These are phyloP conservation scores for Colletotrichum sp. DNA, from an alignment of 2,329 filamentous ascomycete species.

Conservation along the genomic window DNA sequence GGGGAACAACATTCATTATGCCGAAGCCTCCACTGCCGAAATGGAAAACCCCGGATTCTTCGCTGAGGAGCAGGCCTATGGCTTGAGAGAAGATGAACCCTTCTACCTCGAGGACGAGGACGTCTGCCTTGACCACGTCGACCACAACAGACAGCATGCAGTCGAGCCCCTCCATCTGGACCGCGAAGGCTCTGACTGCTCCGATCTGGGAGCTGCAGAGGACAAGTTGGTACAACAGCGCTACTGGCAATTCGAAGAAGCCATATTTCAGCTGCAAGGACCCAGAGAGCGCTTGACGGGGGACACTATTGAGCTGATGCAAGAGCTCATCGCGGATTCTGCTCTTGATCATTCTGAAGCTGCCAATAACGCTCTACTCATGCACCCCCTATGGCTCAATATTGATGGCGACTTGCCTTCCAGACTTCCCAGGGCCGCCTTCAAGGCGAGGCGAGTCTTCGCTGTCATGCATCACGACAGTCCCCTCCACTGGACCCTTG, in stretches of 20 bases:
- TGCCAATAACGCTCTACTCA: not conserved
- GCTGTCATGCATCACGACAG: not conserved
- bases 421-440: constrained; percentile 41
- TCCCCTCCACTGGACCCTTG: not conserved
- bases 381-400: constrained; percentile 51
- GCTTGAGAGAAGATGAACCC: not conserved
- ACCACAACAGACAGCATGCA: not conserved
- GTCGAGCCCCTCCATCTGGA: not conserved
- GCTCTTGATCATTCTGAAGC: not conserved
- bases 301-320: not conserved
- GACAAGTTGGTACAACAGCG: not conserved
- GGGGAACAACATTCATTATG: not conserved
- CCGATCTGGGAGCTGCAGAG: not conserved
- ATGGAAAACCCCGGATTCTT: not conserved
- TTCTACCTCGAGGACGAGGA: not conserved
- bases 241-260: not conserved
- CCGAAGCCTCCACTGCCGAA: not conserved
- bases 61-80: not conserved
- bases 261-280: not conserved
- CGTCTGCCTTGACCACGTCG: not conserved
- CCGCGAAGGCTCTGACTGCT: not conserved
- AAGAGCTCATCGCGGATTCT: not conserved
- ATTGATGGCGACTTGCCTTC: constrained; percentile 48
- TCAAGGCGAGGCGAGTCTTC: constrained; percentile 35
- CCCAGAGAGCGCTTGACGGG: not conserved